Conservation (phyloP, 2,329 filamentous ascomycete species). For the Metarhizium humberi region DNA sequence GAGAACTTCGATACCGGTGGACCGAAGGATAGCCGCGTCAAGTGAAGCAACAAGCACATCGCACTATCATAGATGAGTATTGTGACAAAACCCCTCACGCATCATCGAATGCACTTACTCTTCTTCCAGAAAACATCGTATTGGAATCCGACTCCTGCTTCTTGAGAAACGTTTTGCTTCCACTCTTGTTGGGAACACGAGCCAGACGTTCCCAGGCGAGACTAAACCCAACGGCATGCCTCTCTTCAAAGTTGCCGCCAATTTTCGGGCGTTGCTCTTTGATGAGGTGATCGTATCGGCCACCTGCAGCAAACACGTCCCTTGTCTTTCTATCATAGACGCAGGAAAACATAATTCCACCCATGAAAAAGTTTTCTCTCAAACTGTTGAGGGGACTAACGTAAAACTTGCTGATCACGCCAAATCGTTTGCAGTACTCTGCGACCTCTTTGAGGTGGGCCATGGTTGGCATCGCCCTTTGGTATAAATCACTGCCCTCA, state of each 20-base stretch:
- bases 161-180: slow-evolving; percentile 54
- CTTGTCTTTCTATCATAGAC: slow-evolving; percentile 75
- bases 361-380: slow-evolving; percentile 83
- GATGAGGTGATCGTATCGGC: slow-evolving; percentile 85
- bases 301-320: slow-evolving; percentile 87
- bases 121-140: slow-evolving; percentile 50
- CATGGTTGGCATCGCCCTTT: slow-evolving; percentile 66
- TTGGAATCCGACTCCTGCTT: slow-evolving; percentile 56
- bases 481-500: slow-evolving; percentile 56
- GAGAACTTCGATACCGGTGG: slow-evolving; percentile 67
- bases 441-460: slow-evolving; percentile 73
- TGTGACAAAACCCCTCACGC: neutral
- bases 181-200: slow-evolving; percentile 45
- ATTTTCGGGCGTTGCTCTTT: slow-evolving; percentile 69
- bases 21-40: slow-evolving; percentile 65
- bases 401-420: slow-evolving; percentile 69
- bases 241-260: slow-evolving; percentile 50
- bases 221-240: slow-evolving; percentile 86
- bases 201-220: slow-evolving; percentile 79
- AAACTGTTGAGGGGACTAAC: slow-evolving; percentile 78
- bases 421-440: slow-evolving; percentile 66
- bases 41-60: slow-evolving; percentile 88
- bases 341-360: slow-evolving; percentile 83
- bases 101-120: slow-evolving; percentile 38
- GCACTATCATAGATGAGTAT: slow-evolving; percentile 41